Conservation (phyloP, 176 grass and related monocot species). For the Oryza glumipatula region DNA sequence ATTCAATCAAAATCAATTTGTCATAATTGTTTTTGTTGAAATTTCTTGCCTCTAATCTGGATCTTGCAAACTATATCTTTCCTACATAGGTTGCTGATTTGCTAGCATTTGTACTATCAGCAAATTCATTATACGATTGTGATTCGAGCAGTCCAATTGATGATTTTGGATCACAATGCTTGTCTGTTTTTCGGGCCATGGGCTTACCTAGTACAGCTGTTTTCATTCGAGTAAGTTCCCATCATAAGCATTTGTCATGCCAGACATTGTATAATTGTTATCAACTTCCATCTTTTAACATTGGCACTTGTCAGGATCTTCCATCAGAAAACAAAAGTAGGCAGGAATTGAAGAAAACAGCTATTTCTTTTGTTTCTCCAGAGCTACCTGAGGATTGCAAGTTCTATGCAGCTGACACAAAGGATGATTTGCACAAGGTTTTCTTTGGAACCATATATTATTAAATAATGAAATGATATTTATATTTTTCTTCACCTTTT, state of each 20-base stretch:
- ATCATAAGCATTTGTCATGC: slow-evolving; percentile 15
- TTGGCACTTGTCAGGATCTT: slow-evolving; percentile 78
- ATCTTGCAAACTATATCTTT: slow-evolving; percentile 40
- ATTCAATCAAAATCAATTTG: slow-evolving; percentile 23
- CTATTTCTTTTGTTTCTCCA: slow-evolving; percentile 70
- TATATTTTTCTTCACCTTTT: slow-evolving; percentile 7
- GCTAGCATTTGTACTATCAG: slow-evolving; percentile 81
- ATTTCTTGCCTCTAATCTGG: slow-evolving; percentile 46
- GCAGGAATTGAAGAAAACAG: slow-evolving; percentile 86
- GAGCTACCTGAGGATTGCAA: slow-evolving; percentile 96
- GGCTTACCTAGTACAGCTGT: slow-evolving; percentile 93
- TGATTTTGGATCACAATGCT: slow-evolving; percentile 79
- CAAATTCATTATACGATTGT: slow-evolving; percentile 70
- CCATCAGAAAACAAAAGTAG: slow-evolving; percentile 82
- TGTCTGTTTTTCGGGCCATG: slow-evolving; percentile 80
- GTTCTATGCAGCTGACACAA: slow-evolving; percentile 87
- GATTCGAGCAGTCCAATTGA: slow-evolving; percentile 60
- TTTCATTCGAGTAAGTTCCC: slow-evolving; percentile 74
- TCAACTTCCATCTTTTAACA: slow-evolving; percentile 25
- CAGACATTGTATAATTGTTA: slow-evolving; percentile 4
- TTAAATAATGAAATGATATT: slow-evolving; percentile 4
- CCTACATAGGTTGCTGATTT: slow-evolving; percentile 85
- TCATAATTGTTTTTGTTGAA: slow-evolving; percentile 6
- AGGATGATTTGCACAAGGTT: slow-evolving; percentile 93
- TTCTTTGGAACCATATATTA: slow-evolving; percentile 31